phyloP scores from a whole-genome alignment of 2,329 filamentous ascomycete species.

The Dactylella cylindrospora region DNA sequence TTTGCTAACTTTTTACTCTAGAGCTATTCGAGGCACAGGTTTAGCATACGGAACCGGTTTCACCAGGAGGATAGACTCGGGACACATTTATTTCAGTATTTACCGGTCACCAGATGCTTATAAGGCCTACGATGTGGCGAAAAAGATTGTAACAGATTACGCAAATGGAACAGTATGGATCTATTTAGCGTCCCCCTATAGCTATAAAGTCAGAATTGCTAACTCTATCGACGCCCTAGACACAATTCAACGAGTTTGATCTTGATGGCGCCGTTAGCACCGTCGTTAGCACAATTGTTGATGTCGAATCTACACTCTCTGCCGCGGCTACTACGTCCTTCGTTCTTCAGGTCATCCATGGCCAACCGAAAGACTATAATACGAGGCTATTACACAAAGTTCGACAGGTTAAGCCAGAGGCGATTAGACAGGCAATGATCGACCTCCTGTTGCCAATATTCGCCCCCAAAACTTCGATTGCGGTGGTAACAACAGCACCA shows the following conservation, averaged over 20 bases:
- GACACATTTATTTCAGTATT: conserved; percentile 78
- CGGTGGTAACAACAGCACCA: conserved; percentile 84
- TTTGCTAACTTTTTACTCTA: neutral
- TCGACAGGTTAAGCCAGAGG: conserved; percentile 70
- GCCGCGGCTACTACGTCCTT: conserved; percentile 82
- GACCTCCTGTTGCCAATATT: conserved; percentile 80
- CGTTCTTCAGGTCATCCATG: conserved; percentile 74
- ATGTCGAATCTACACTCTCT: conserved; percentile 83
- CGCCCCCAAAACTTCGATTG: conserved; percentile 73
- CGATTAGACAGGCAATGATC: conserved; percentile 73
- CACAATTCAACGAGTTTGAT: conserved; percentile 73
- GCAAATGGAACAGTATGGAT: conserved; percentile 61
- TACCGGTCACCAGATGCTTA: conserved; percentile 87
- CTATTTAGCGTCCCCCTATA: neutral
- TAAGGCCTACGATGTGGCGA: conserved; percentile 78
- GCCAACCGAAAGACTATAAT: conserved; percentile 74
- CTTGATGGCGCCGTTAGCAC: conserved; percentile 88
- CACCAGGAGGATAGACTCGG: conserved; percentile 72
- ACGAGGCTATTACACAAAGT: conserved; percentile 75
- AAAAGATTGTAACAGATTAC: conserved; percentile 72
- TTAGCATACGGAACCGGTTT: conserved; percentile 89
- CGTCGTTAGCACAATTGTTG: conserved; percentile 82
- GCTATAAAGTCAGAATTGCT: neutral
- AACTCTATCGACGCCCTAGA: conserved; percentile 50
- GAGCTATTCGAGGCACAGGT: conserved; percentile 85